phyloP scores from a whole-genome alignment of 73 alveolate species.

The Stentor roeselii region DNA sequence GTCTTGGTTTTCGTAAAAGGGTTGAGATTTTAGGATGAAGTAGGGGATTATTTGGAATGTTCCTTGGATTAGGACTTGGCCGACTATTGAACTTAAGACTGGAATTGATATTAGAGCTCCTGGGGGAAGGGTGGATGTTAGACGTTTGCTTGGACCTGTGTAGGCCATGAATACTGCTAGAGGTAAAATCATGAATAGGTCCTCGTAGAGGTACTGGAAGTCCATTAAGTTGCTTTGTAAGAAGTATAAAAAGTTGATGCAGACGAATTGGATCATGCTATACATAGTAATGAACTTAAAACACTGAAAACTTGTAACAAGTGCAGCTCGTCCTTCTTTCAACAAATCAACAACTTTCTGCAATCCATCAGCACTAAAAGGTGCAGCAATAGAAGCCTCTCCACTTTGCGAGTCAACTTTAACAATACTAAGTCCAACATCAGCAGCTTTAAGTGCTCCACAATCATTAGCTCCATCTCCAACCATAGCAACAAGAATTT shows the following conservation, averaged over 20 bases:
- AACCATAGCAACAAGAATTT: constrained; percentile 87
- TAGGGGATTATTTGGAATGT: constrained; percentile 47
- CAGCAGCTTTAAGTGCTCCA: constrained; percentile 96
- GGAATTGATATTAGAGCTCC: constrained; percentile 87
- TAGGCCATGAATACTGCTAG: constrained; percentile 84
- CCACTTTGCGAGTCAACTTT: constrained; percentile 63
- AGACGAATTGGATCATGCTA: constrained; percentile 86
- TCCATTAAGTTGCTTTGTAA: constrained; percentile 71
- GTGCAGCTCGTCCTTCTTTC: constrained; percentile 95
- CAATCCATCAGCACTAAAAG: constrained; percentile 89
- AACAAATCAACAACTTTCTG: constrained; percentile 71
- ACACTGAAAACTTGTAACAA: constrained; percentile 88
- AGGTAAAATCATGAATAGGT: constrained; percentile 85
- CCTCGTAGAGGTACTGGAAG: constrained; percentile 86
- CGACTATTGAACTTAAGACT: constrained; percentile 77
- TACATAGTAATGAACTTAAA: constrained; percentile 95
- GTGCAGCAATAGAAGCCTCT: constrained; percentile 98
- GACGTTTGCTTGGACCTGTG: constrained; percentile 81
- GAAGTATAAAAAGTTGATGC: constrained; percentile 75
- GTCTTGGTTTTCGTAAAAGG: constrained; percentile 35
- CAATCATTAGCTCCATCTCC: constrained; percentile 99
- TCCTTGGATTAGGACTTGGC: constrained; percentile 50
- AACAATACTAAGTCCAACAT: constrained; percentile 86
- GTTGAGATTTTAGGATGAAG: constrained; percentile 27
- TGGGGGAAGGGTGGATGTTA: constrained; percentile 84